Percentiles rank a stretch among this genome's conserved stretches.
These are phyloP conservation scores for Aristolochia fimbriata DNA, from an alignment of 164 flowering plant genomes.

Conservation along the genomic window DNA sequence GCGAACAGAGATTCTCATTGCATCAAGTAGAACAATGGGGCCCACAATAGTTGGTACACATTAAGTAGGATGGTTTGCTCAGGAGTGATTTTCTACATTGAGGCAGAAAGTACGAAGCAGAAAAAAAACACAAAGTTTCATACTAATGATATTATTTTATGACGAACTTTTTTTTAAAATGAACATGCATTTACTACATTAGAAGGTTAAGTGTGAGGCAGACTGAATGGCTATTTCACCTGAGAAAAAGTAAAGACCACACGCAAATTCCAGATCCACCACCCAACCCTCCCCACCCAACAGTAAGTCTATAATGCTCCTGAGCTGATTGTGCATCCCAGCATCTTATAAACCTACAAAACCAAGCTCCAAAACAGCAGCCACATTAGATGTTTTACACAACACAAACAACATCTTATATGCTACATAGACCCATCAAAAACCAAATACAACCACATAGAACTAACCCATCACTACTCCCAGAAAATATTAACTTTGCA, in stretches of 20 bases:
- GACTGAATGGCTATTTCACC: constrained; percentile 27
- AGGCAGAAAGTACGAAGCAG: no score
- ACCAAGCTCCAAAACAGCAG: not conserved
- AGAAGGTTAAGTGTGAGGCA: not conserved
- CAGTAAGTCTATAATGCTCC: constrained; percentile 82
- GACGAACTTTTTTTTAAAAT: no score
- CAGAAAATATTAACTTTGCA: constrained; percentile 60
- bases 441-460: not conserved
- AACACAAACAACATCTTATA: not conserved
- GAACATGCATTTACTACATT: no score
- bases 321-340: constrained; percentile 61
- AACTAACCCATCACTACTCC: constrained; percentile 97
- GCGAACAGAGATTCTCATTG: no score
- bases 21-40: no score
- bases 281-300: constrained; percentile 69
- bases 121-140: no score
- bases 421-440: not conserved
- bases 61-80: no score
- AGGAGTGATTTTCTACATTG: no score
- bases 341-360: constrained; percentile 73
- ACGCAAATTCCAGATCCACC: constrained; percentile 64
- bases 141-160: no score
- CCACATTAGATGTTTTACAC: not conserved
- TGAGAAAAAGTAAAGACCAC: constrained; percentile 80
- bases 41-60: no score